Conservation (phyloP, 345 rosid genomes). For the Rhizophora apiculata region DNA sequence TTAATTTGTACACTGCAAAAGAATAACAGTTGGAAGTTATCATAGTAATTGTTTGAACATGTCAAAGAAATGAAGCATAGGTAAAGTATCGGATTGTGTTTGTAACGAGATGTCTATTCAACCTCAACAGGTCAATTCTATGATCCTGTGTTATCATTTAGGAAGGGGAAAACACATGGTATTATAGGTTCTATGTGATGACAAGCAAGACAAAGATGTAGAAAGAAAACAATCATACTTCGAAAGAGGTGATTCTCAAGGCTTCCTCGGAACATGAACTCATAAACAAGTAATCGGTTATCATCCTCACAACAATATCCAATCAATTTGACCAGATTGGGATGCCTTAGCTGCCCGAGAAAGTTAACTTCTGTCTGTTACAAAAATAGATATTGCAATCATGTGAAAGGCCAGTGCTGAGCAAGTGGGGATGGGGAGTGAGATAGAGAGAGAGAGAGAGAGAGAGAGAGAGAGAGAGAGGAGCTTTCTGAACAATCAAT, state of each 20-base stretch:
- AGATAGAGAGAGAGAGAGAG: background rate
- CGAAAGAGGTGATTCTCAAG: constrained; percentile 95
- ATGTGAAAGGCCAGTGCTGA: background rate
- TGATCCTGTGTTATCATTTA: background rate
- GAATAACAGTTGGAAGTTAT: background rate
- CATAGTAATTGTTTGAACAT: background rate
- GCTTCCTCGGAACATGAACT: constrained; percentile 95
- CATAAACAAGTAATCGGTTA: constrained; percentile 84
- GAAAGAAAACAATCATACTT: constrained; percentile 41
- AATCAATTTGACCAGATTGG: constrained; percentile 88
- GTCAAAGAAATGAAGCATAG: constrained; percentile 1
- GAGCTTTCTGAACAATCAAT: background rate
- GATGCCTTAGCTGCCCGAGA: constrained; percentile 95
- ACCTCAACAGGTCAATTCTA: background rate
- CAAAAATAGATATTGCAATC: background rate
- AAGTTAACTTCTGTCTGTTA: constrained; percentile 51
- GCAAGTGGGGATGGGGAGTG: background rate
- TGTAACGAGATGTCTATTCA: background rate
- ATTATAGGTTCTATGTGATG: background rate
- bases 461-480: background rate
- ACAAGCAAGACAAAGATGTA: background rate
- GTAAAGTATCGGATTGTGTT: background rate
- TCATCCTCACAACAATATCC: constrained; percentile 96
- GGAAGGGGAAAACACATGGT: background rate
- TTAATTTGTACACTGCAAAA: background rate